A percentile compares a stretch with the other conserved stretches of the same genome.
Evolutionary conservation across 2,329 filamentous ascomycete species (phyloP).

Genomic region (Neonectria ditissima): DNA sequence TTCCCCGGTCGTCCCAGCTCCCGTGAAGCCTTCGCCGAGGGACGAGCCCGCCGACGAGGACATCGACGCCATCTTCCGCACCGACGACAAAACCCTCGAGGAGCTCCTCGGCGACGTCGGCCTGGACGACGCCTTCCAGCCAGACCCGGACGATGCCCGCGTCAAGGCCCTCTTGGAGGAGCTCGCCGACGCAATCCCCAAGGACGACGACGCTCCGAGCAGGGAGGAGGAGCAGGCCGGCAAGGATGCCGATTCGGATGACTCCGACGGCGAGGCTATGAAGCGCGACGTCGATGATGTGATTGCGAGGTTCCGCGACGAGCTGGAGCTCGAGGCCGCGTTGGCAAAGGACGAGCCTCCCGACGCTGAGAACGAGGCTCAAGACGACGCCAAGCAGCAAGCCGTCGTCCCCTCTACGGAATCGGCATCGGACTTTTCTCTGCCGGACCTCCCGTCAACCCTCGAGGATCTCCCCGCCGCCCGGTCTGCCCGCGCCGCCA

Average conservation of each 20-base stretch:
- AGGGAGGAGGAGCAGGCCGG: slow-evolving; percentile 21
- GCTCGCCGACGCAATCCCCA: slow-evolving; percentile 49
- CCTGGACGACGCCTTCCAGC: slow-evolving; percentile 46
- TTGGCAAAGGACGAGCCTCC: slow-evolving; percentile 31
- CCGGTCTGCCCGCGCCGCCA: slow-evolving; percentile 37
- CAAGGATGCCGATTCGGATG: slow-evolving; percentile 47
- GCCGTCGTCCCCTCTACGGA: slow-evolving; percentile 12
- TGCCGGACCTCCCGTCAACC: slow-evolving; percentile 61
- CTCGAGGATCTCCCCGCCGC: slow-evolving; percentile 53
- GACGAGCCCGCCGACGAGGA: slow-evolving; percentile 48
- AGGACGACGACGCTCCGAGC: slow-evolving; percentile 31
- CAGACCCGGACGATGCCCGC: slow-evolving; percentile 46
- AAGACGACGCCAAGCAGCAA: slow-evolving; percentile 1
- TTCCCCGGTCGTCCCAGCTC: slow-evolving; percentile 24
- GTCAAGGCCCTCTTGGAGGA: slow-evolving; percentile 54
- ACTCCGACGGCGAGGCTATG: slow-evolving; percentile 66
- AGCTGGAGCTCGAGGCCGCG: slow-evolving; percentile 53
- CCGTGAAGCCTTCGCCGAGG: slow-evolving; percentile 1
- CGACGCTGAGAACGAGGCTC: slow-evolving; percentile 34
- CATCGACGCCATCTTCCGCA: slow-evolving; percentile 55
- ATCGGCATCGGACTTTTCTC: slow-evolving; percentile 47
- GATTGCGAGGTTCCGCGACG: slow-evolving; percentile 60
- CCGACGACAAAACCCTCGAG: slow-evolving; percentile 65
- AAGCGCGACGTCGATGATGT: slow-evolving; percentile 57
- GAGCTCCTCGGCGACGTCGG: slow-evolving; percentile 61